Evolutionary conservation across 2,329 filamentous ascomycete genomes (phyloP).

Genomic region (Trichoderma oligosporum): DNA sequence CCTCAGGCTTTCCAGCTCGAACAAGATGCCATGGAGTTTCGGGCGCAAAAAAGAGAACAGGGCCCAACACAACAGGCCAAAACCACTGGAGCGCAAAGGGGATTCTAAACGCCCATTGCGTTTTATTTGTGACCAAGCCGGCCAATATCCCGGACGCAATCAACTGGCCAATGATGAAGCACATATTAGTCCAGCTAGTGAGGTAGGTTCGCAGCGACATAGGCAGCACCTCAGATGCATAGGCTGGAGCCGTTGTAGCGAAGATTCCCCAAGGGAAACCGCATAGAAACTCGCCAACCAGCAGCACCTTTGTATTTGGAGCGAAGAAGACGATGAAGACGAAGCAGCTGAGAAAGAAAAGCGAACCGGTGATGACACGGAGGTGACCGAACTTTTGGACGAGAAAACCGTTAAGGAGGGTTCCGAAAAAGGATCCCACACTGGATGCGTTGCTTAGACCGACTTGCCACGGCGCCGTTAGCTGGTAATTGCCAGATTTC

Average conservation of each 20-base stretch:
- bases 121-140: constrained; percentile 27
- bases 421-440: constrained; percentile 47
- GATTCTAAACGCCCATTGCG: constrained; percentile 45
- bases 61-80: constrained; percentile 42
- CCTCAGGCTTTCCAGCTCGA: constrained; percentile 32
- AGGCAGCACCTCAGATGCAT: constrained; percentile 44
- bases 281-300: constrained; percentile 43
- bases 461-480: constrained; percentile 49
- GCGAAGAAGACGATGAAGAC: constrained; percentile 49
- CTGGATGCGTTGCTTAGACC: constrained; percentile 43
- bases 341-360: constrained; percentile 34
- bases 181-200: constrained; percentile 46
- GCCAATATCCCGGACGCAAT: constrained; percentile 36
- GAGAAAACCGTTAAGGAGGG: constrained; percentile 43
- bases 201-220: constrained; percentile 41
- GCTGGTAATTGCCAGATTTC: constrained; percentile 30
- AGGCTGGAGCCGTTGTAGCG: constrained; percentile 43
- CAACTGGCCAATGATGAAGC: constrained; percentile 45
- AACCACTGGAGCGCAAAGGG: constrained; percentile 49
- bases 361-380: constrained; percentile 19
- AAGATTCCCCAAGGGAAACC: constrained; percentile 47
- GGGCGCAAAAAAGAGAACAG: constrained; percentile 41
- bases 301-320: constrained; percentile 34
- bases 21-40: constrained; percentile 45
- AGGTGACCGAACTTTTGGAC: constrained; percentile 43